A percentile compares a stretch with the other conserved stretches of the same genome.
phyloP scores from a whole-genome alignment of 257 asterid genomes.

The Penstemon newberryi region DNA sequence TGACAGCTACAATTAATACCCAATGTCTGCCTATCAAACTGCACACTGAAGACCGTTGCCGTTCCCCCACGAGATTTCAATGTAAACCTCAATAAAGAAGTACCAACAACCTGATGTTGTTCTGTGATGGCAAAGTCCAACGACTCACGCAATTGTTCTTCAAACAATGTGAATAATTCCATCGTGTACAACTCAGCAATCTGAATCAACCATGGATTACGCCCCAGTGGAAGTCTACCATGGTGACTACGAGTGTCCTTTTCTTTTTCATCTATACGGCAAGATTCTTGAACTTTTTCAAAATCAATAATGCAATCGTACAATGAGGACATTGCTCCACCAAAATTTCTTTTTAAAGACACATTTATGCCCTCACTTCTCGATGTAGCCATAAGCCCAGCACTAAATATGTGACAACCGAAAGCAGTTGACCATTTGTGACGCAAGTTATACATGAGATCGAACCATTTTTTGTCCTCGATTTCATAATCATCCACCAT shows the following conservation, averaged over 20 bases:
- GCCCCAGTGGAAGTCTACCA: not conserved
- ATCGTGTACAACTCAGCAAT: not conserved
- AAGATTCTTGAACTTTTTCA: no score
- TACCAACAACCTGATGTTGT: no score
- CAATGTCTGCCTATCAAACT: not conserved
- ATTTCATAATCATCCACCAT: not conserved
- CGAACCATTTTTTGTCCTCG: slow-evolving; percentile 4
- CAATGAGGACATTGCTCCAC: not conserved
- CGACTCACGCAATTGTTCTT: not conserved
- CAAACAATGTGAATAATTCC: not conserved
- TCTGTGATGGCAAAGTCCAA: no score
- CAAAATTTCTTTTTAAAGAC: not conserved
- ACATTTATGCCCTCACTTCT: not conserved
- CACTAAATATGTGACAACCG: not conserved
- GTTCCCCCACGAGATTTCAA: not conserved
- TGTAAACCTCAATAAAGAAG: not conserved
- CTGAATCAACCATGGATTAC: slow-evolving; percentile 2
- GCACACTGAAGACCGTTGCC: not conserved
- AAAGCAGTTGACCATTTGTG: not conserved
- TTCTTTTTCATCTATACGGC: no score
- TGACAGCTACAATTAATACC: slow-evolving; percentile 9
- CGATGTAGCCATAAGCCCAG: not conserved
- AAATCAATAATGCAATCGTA: no score
- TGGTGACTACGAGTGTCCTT: not conserved
- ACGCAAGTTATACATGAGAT: slow-evolving; percentile 8